Base-by-base conservation (phyloP, 116 monocot genomes). In the Iris pallida region DNA sequence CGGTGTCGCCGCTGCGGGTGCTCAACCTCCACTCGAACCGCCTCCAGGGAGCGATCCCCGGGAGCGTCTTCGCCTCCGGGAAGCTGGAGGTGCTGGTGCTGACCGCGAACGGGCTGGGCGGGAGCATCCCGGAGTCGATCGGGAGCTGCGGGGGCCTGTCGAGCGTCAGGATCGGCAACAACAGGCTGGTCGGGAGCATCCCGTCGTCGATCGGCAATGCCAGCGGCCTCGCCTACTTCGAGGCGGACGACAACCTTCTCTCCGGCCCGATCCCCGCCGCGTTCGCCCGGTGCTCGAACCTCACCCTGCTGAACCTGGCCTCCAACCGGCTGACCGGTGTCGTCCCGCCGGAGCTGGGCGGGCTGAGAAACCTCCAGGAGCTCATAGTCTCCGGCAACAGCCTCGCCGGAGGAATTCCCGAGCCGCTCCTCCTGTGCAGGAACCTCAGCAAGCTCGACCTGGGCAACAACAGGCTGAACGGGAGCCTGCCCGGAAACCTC, bases 371-470 rank as follows among this genome's bases (percentile, higher is more conserved):
- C 66, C 86, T 93, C 44, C 89, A 93, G 58, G 93, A 93, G 57
- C 74, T 89, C 47, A 93, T 93, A 12, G 78, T 80, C 5, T 89
- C 89, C 2, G 77, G 60, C 45, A 93, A 93, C 19, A 75, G 70
- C 10, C 86, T 93, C 51, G 65, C 63, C 0, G 93, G 89, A 0
- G 79, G 82, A 9, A 78, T 93, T 14, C 86, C 93, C 5, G 81
- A 14, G 15, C 79, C 86, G 6, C 77, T 93, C 11, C 76, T 89
- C 15, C 72, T 59, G 73, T 80, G 89, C 57, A 81, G 61, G 57
- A 93, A 82, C 64, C 83, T 93, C 15, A 89, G 65, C 71, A 93
- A 93, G 86, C 88, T 93, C 52, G 93, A 93, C 69, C 45, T 93
- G 47, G 84, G 86, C 77, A 73, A 78, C 48, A 93, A 93, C 81